Base-by-base conservation (phyloP, 306 rosid genomes). In the Sphenostylis stenocarpa region DNA sequence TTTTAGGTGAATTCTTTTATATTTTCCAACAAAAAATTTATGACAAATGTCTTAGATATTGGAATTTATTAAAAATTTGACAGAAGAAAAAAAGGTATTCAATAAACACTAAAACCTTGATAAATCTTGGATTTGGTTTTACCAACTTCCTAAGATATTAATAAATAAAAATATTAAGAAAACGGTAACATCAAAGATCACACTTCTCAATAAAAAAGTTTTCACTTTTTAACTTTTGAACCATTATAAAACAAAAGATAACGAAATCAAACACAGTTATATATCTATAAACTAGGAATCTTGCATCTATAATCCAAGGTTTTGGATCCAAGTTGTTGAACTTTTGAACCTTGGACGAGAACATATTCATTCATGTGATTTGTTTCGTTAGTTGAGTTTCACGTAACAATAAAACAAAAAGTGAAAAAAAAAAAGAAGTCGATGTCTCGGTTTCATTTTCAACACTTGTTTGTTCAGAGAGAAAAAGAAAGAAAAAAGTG, bases 341-440 rank as follows among this genome's bases (percentile, higher is more conserved):
- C 49, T 16, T 44, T 65, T 64, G 79, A 72, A 49, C 26, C 58
- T 71, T 53, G 78, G 83, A 72, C 41, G 28, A 71, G 67, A 79
- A 60, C 64, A 51, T 71, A 36, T 9, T 8, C 43, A 38, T 38
- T 62, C 16, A 62, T 73, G 3, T 7, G 61, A 39, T 63, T 44
- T 71, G 21, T 9, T 20, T 70, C 12, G 43, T 58, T 16, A 16
- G 6, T 60, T 36, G 69, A 28, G 82, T 57, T 57, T 19, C 14
- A 3, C 28, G n/a, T n/a, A 56, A 53, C 23, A 15, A 5, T 34
- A n/a, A 13, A 1, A 10, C 0, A 7, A 2, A 23, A 14, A 6
- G 9, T 24, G 19, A 2, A 4, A 58, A 20, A 1, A 0, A 21
- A 13, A 38, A 53, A 65, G 43, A 39, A 20, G 70, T 68, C 49